These are phyloP conservation scores for Globisporangium uncinulatum DNA, from an alignment of 352 stramenopile genomes.

Conservation along the genomic window DNA sequence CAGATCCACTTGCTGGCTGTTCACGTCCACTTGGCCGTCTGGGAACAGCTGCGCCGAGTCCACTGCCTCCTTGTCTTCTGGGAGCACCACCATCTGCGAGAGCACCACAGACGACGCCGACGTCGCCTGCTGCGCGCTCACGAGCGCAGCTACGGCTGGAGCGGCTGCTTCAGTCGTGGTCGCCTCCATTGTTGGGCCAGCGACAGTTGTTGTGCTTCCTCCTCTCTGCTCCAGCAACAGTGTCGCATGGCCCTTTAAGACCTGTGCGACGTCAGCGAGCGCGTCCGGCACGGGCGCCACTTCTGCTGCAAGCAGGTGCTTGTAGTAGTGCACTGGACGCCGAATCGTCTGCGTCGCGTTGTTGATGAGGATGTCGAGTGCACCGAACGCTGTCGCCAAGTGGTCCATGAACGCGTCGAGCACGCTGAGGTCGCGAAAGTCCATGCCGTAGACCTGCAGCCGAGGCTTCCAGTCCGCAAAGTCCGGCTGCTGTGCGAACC, in stretches of 20 bases:
- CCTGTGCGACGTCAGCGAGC: constrained; percentile 31
- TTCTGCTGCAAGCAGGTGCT: constrained; percentile 79
- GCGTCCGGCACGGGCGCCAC: constrained; percentile 41
- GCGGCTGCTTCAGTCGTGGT: no score
- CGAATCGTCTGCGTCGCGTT: constrained; percentile 96
- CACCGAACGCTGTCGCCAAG: constrained; percentile 53
- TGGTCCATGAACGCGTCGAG: constrained; percentile 92
- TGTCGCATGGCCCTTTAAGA: constrained; percentile 48
- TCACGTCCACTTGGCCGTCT: constrained; percentile 81
- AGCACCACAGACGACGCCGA: constrained; percentile 80
- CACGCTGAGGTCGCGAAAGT: constrained; percentile 91
- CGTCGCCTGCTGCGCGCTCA: constrained; percentile 17
- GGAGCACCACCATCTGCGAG: constrained; percentile 84
- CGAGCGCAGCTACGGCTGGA: constrained; percentile 26
- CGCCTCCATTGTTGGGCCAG: no score
- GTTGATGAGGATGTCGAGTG: constrained; percentile 94
- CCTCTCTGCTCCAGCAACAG: constrained; percentile 20
- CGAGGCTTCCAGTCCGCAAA: constrained; percentile 71
- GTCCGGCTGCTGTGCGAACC: constrained; percentile 86
- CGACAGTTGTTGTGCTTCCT: no score
- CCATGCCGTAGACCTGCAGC: constrained; percentile 91
- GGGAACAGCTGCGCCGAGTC: constrained; percentile 50
- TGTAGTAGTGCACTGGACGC: constrained; percentile 91
- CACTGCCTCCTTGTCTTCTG: constrained; percentile 77
- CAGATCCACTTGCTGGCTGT: constrained; percentile 92